Evolutionary conservation across 495 filamentous ascomycete species (phyloP).

Genomic region (Xylona heveae): DNA sequence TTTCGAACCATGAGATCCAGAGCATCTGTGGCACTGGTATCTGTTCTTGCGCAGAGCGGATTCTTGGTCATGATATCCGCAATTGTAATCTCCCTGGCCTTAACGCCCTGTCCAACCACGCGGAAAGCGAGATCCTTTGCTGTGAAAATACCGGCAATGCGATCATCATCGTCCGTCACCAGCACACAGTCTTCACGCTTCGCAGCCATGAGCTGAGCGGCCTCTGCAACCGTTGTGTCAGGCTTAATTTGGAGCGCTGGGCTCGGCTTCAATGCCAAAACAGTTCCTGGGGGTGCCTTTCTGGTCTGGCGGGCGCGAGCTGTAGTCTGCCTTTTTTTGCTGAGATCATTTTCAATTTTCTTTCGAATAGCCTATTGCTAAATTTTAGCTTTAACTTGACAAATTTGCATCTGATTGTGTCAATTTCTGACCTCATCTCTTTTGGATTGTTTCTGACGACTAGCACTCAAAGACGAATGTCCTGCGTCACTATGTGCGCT

Average conservation of each 20-base stretch:
- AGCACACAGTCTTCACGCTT: conserved; percentile 99
- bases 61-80: conserved; percentile 99
- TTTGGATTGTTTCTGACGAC: conserved; percentile 83
- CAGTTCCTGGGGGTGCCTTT: conserved; percentile 89
- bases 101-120: conserved; percentile 83
- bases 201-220: conserved; percentile 95
- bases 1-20: conserved; percentile 96
- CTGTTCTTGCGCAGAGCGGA: conserved; percentile 85
- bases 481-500: conserved; percentile 41
- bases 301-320: conserved; percentile 59
- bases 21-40: conserved; percentile 94
- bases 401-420: conserved; percentile 1
- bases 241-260: conserved; percentile 97
- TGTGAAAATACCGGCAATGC: conserved; percentile 96
- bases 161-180: conserved; percentile 93
- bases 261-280: conserved; percentile 84
- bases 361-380: conserved; percentile 68
- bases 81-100: conserved; percentile 76
- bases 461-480: conserved; percentile 62
- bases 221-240: conserved; percentile 79
- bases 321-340: conserved; percentile 75
- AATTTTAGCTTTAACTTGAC: conserved; percentile 9
- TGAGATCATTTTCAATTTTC: conserved; percentile 93
- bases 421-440: conserved; percentile 85
- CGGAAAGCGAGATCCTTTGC: conserved; percentile 97